Conservation (phyloP, 2,329 filamentous ascomycete genomes). For the Fusarium odoratissimum region DNA sequence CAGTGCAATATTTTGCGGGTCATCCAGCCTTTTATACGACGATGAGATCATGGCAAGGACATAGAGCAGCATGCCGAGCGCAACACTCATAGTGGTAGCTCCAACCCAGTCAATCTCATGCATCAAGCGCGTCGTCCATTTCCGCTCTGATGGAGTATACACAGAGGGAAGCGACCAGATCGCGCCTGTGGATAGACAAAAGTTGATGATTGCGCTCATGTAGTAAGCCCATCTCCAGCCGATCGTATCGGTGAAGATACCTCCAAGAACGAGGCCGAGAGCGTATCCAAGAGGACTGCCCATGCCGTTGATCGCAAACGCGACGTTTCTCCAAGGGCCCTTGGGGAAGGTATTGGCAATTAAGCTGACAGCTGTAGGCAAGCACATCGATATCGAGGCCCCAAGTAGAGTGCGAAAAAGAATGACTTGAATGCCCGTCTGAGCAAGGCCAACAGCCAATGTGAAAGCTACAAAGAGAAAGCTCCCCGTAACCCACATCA, state of each 20-base stretch:
- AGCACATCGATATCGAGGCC: slow-evolving; percentile 52
- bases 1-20: slow-evolving; percentile 56
- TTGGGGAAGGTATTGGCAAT: slow-evolving; percentile 53
- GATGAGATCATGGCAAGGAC: slow-evolving; percentile 60
- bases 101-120: slow-evolving; percentile 66
- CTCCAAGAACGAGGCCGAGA: slow-evolving; percentile 61
- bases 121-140: slow-evolving; percentile 44
- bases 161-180: slow-evolving; percentile 52
- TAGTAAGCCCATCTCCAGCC: slow-evolving; percentile 62
- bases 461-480: slow-evolving; percentile 50
- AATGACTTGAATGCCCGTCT: slow-evolving; percentile 53
- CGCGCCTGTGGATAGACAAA: slow-evolving; percentile 50
- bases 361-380: slow-evolving; percentile 52
- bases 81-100: slow-evolving; percentile 56
- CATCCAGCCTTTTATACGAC: slow-evolving; percentile 52
- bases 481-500: slow-evolving; percentile 50
- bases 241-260: slow-evolving; percentile 59
- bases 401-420: slow-evolving; percentile 52
- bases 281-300: slow-evolving; percentile 61
- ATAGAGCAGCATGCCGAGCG: slow-evolving; percentile 63
- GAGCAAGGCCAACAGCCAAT: slow-evolving; percentile 48
- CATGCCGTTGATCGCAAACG: slow-evolving; percentile 58
- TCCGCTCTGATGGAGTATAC: slow-evolving; percentile 35
- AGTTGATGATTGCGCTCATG: slow-evolving; percentile 51
- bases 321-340: slow-evolving; percentile 54